A percentile compares a stretch with the other conserved stretches of the same genome.
Conservation (phyloP, 768 basidiomycete species). For the Jaapia argillacea region DNA sequence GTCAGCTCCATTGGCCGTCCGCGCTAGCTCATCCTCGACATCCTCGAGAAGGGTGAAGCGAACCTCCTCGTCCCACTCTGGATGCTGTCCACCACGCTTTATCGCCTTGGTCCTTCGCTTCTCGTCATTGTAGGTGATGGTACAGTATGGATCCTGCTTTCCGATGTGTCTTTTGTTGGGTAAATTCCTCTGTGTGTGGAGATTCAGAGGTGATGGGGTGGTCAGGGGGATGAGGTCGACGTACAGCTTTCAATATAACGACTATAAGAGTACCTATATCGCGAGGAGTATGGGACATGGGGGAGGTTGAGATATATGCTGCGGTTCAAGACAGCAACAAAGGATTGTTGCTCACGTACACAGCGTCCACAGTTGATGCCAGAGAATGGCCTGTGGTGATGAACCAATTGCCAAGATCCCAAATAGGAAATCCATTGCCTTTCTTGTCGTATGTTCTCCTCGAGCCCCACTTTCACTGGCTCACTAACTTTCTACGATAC, state of each 20-base stretch:
- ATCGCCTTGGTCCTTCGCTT: slow-evolving; percentile 88
- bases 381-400: too few relatives aligned
- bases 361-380: too few relatives aligned
- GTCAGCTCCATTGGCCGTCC: slow-evolving; percentile 24
- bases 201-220: slow-evolving; percentile 1
- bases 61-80: slow-evolving; percentile 98
- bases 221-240: slow-evolving; percentile 3
- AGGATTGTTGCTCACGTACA: too few relatives aligned
- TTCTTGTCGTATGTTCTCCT: too few relatives aligned
- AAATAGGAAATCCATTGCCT: too few relatives aligned
- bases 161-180: slow-evolving; percentile 89
- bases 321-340: too few relatives aligned
- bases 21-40: slow-evolving; percentile 38
- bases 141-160: slow-evolving; percentile 96
- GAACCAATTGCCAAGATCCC: too few relatives aligned
- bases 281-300: slow-evolving; percentile 50
- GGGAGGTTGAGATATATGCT: too few relatives aligned
- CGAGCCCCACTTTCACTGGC: too few relatives aligned
- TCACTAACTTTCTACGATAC: too few relatives aligned
- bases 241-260: slow-evolving; percentile 88
- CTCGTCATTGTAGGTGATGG: slow-evolving; percentile 68
- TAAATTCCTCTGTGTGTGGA: slow-evolving; percentile 56
- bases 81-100: slow-evolving; percentile 95
- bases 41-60: slow-evolving; percentile 87
- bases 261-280: slow-evolving; percentile 92